phyloP scores from a whole-genome alignment of 2,329 filamentous ascomycete genomes.

The Pseudogymnoascus sp. region DNA sequence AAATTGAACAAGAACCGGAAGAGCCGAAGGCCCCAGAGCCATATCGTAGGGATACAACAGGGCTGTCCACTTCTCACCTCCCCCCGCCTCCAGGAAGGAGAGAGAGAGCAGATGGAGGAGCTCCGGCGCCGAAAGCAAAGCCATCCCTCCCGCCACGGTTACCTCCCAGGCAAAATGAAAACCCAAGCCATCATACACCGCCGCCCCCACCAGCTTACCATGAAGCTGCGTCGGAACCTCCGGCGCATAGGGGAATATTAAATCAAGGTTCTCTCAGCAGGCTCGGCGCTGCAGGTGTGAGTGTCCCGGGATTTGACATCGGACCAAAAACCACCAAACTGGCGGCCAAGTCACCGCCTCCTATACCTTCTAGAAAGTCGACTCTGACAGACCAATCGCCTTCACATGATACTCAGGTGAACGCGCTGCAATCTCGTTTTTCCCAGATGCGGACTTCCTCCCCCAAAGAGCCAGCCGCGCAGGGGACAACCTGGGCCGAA shows the following conservation, averaged over 20 bases:
- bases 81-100: constrained; percentile 51
- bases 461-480: constrained; percentile 26
- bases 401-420: constrained; percentile 22
- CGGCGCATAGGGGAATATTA: constrained; percentile 28
- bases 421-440: constrained; percentile 32
- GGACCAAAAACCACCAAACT: constrained; percentile 32
- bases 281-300: constrained; percentile 55
- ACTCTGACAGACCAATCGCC: constrained; percentile 13
- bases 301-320: constrained; percentile 60
- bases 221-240: constrained; percentile 19
- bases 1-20: constrained; percentile 24
- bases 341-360: constrained; percentile 29
- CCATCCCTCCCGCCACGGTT: constrained; percentile 52
- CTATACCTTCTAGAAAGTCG: constrained; percentile 19
- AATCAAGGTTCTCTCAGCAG: constrained; percentile 45
- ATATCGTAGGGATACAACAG: constrained; percentile 55
- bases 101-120: constrained; percentile 26
- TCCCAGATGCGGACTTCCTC: constrained; percentile 27
- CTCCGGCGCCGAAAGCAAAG: constrained; percentile 20
- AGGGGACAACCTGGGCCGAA: constrained; percentile 47
- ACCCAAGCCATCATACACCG: constrained; percentile 25
- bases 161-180: constrained; percentile 40
- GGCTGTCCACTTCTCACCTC: constrained; percentile 50
- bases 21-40: constrained; percentile 41
- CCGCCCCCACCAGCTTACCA: constrained; percentile 35